Evolutionary conservation across 768 basidiomycete species (phyloP), one percentile per base, ranked within the genome.

Genomic region (Trametes cubensis): DNA sequence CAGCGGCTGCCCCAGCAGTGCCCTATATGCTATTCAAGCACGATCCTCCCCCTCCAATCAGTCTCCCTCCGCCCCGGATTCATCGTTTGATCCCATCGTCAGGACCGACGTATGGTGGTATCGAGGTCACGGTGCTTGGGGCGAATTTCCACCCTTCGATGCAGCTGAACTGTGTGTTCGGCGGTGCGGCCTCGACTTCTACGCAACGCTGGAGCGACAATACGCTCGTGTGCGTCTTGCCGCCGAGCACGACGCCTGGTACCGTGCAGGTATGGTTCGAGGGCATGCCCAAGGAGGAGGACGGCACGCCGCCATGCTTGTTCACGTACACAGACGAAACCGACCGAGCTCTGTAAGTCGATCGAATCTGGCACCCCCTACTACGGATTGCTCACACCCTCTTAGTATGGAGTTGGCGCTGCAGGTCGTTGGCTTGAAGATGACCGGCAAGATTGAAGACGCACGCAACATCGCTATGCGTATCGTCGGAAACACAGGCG

Each of bases 391-490:
- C 60, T 67, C 10, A 71, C 62, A 30, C 34, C 53, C 11, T 40
- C 44, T 21, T 67, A 95, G 93, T 66, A 95, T 98, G 93, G 95
- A 96, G 73, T 84, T 97, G 56, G 95, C 95, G 54, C 80, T 98
- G 4, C 94, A 96, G 71, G 94, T 96, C 15, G 94, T 98, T 18
- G 95, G 95, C 0, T 78, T 97, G 65, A 95, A 96, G 79, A 95
- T 97, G 92, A 96, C 94, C 0, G 95, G 95, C 50, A 91, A 94
- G 70, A 87, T 96, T 28, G 94, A 95, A 68, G 92, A 95, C 56
- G 94, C 95, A 2, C 89, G 92, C 74, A 91, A 94, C 60, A 90
- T 97, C 40, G 95, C 95, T 15, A 87, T 95, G 84, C 84, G 94
- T 30, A 97, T 97, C 66, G 92, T 97, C 30, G 89, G 91, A 41